Evolutionary conservation across 83 land plant genomes (phyloP).

Genomic region (Thuja plicata): DNA sequence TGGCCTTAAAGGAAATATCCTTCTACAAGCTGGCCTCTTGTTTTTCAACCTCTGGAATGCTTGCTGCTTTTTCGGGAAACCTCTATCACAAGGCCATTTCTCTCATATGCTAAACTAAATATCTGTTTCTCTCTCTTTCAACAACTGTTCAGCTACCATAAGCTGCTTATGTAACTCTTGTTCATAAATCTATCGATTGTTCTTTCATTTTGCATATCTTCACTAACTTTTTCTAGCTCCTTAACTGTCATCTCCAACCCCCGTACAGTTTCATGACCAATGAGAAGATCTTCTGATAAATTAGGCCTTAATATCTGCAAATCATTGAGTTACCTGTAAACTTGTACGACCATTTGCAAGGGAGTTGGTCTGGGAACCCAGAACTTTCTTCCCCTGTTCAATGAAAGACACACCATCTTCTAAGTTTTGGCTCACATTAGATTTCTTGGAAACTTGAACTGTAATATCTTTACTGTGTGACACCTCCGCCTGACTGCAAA

Average conservation of each 20-base stretch:
- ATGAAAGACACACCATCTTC: background rate
- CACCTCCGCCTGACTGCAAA: background rate
- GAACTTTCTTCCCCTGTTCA: background rate
- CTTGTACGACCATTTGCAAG: background rate
- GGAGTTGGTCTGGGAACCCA: background rate
- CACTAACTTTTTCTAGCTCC: background rate
- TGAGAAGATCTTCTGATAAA: background rate
- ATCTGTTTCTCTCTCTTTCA: background rate
- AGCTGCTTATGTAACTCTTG: background rate
- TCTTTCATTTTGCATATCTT: background rate
- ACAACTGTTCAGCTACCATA: background rate
- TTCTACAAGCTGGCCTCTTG: background rate
- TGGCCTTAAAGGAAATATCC: background rate
- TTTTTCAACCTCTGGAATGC: background rate
- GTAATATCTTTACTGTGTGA: background rate
- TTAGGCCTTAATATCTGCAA: background rate
- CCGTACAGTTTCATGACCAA: background rate
- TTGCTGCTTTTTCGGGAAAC: background rate
- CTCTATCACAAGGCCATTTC: background rate
- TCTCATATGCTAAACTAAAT: background rate
- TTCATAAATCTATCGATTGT: background rate
- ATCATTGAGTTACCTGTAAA: background rate
- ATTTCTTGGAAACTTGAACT: background rate
- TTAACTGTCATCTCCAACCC: background rate
- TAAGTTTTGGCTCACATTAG: background rate